Evolutionary conservation across 352 stramenopile genomes (phyloP).

Genomic region (Peronospora destructor): DNA sequence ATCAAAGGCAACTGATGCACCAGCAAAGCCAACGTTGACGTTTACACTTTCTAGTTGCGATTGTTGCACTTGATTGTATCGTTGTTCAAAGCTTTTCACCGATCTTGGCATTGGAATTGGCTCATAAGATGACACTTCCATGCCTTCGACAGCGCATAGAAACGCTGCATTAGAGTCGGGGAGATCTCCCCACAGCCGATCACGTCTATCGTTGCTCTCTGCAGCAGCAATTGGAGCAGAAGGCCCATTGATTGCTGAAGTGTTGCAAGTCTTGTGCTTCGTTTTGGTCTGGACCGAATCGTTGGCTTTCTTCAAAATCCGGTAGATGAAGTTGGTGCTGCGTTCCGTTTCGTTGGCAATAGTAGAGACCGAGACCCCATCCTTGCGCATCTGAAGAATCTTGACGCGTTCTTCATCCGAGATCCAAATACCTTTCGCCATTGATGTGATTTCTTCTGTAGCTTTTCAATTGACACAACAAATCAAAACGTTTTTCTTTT

Average conservation of each 20-base stretch:
- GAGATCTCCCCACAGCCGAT: conserved; percentile 6
- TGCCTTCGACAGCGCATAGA: conserved; percentile 22
- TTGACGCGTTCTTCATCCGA: conserved; percentile 32
- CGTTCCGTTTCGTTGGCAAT: conserved; percentile 33
- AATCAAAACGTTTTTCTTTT: conserved; percentile 11
- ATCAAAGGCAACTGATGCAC: background rate
- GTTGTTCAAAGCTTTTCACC: conserved; percentile 1
- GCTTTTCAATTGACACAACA: background rate
- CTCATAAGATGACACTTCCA: conserved; percentile 25
- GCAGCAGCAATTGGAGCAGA: conserved; percentile 1
- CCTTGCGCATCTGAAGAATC: conserved; percentile 36
- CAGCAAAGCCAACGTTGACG: conserved; percentile 8
- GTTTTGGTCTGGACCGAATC: conserved; percentile 11
- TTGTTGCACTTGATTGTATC: conserved; percentile 8
- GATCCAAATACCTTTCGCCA: conserved; percentile 39
- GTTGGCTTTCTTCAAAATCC: conserved; percentile 24
- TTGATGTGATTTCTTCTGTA: conserved; percentile 11
- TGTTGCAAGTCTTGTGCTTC: conserved; percentile 7
- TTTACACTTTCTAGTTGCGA: conserved; percentile 5
- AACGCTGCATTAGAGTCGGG: conserved; percentile 12
- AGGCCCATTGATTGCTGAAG: background rate
- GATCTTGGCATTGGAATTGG: conserved; percentile 15
- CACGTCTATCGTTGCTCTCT: background rate
- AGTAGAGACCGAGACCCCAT: conserved; percentile 29
- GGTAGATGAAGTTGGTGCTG: conserved; percentile 38